Evolutionary conservation across 768 basidiomycete species (phyloP).

Genomic region (Pleurotus salmoneostramineus): DNA sequence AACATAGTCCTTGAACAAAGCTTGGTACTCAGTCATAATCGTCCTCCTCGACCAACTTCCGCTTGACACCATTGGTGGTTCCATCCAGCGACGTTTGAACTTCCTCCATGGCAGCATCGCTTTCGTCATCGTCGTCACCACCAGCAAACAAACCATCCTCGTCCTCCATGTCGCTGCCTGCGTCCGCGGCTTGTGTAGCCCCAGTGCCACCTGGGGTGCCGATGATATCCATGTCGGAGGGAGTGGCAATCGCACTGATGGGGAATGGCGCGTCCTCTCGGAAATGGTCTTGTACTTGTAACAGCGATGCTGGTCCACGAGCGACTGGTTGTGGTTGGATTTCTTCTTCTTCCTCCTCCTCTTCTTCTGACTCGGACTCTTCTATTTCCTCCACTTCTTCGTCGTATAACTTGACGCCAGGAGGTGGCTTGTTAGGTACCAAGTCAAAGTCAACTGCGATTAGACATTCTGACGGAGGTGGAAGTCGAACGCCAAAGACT

Average conservation of each 20-base stretch:
- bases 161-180: conserved; percentile 73
- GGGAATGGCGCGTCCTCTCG: conserved; percentile 51
- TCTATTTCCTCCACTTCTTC: conserved; percentile 83
- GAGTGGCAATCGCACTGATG: conserved; percentile 58
- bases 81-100: conserved; percentile 50
- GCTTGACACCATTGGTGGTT: conserved; percentile 60
- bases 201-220: conserved; percentile 35
- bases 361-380: conserved; percentile 66
- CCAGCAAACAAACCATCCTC: conserved; percentile 77
- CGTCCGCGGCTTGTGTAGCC: conserved; percentile 24
- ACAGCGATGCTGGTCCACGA: conserved; percentile 13
- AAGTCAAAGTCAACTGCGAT: conserved; percentile 84
- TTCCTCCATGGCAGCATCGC: conserved; percentile 75
- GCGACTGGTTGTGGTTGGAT: conserved; percentile 67
- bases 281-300: conserved; percentile 25
- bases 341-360: conserved; percentile 58
- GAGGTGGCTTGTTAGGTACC: conserved; percentile 80
- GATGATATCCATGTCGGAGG: conserved; percentile 69
- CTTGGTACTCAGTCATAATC: conserved; percentile 62
- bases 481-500: conserved; percentile 84
- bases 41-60: conserved; percentile 83
- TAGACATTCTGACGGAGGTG: conserved; percentile 63
- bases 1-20: conserved; percentile 1
- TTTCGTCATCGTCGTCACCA: conserved; percentile 74
- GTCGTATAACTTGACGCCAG: conserved; percentile 69